Conservation (phyloP, 2,329 filamentous ascomycete genomes). For the Colletotrichum orchidophilum region DNA sequence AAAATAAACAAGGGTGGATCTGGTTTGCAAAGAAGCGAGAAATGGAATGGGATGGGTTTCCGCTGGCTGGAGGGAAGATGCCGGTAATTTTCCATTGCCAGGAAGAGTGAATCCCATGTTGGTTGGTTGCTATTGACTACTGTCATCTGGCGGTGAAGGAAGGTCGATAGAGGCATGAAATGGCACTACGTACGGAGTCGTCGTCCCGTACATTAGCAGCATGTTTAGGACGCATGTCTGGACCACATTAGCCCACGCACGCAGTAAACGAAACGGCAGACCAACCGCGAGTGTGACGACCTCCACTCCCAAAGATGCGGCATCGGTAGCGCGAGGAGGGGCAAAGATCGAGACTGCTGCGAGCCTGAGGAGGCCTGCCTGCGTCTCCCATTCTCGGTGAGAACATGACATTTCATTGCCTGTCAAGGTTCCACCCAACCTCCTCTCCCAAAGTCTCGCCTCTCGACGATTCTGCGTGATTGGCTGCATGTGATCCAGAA, state of each 20-base stretch:
- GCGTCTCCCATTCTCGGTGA: neutral
- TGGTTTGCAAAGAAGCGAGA: neutral
- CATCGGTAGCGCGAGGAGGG: neutral
- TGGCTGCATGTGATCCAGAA: conserved; percentile 14
- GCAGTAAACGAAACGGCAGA: neutral
- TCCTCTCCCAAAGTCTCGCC: neutral
- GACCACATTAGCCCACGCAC: conserved; percentile 3
- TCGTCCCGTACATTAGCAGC: conserved; percentile 20
- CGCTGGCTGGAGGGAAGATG: neutral
- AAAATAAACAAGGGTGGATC: neutral
- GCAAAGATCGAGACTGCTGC: neutral
- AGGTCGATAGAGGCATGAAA: neutral
- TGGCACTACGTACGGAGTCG: neutral
- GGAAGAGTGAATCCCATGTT: neutral
- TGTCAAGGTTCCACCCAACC: neutral
- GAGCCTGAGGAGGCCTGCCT: neutral
- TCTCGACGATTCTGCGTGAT: conserved; percentile 1
- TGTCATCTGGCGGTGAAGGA: conserved; percentile 27
- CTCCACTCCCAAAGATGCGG: neutral
- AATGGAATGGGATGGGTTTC: neutral
- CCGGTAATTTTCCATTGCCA: neutral
- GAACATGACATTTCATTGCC: neutral
- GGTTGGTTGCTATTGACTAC: conserved; percentile 4
- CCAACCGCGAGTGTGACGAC: neutral
- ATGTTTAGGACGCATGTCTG: neutral